phyloP scores from a whole-genome alignment of 164 flowering plant species.

The Buxus sempervirens region DNA sequence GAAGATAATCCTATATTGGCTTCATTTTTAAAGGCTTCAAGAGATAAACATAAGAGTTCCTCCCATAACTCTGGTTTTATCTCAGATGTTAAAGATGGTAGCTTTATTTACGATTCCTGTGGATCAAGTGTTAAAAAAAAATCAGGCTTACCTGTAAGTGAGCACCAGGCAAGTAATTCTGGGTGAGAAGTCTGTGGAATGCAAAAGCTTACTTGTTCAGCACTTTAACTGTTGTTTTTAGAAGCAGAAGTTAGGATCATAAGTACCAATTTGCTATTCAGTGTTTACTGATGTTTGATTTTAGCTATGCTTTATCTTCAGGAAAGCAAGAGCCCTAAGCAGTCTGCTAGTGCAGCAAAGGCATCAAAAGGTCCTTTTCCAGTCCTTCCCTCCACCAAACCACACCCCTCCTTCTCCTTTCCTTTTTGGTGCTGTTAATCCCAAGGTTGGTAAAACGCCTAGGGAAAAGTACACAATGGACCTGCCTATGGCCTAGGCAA shows the following conservation, averaged over 20 bases:
- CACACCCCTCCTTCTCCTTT: no score
- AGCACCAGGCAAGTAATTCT: not conserved
- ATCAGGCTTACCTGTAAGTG: not conserved
- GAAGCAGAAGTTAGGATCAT: not conserved
- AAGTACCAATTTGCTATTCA: not conserved
- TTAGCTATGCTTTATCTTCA: not conserved
- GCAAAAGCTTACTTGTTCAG: not conserved
- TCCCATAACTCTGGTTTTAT: not conserved
- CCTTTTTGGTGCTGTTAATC: not conserved
- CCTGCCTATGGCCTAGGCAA: no score
- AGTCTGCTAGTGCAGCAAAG: not conserved
- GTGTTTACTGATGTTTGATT: not conserved
- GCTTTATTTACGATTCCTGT: not conserved
- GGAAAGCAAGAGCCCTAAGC: slow-evolving; percentile 5
- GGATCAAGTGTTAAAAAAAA: not conserved
- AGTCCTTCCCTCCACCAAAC: no score
- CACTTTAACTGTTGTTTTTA: not conserved
- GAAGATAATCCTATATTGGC: slow-evolving; percentile 21
- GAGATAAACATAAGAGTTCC: slow-evolving; percentile 21
- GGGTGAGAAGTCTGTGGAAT: not conserved
- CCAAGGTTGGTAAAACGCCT: no score
- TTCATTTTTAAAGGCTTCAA: slow-evolving; percentile 27
- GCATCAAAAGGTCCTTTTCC: slow-evolving; percentile 4
- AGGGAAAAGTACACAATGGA: no score
- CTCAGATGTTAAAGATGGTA: not conserved